These are phyloP conservation scores for Pythium guiyangense DNA, from an alignment of 352 stramenopile species.

Conservation along the genomic window DNA sequence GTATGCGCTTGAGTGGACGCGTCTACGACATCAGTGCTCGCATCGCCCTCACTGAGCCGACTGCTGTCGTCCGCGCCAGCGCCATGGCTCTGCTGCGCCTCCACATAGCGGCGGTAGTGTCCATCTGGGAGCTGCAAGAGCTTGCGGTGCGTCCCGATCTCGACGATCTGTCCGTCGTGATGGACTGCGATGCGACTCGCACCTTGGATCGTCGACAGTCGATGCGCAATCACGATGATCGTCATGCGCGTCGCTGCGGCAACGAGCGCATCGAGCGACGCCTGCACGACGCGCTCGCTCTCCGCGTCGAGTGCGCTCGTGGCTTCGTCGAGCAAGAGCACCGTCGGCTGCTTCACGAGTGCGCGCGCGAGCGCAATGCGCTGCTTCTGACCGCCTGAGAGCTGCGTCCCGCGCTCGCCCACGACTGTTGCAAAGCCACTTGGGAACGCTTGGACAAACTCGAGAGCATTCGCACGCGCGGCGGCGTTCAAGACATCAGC, in stretches of 20 bases:
- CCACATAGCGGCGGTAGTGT: too few species aligned
- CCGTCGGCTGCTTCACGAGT: constrained; percentile 85
- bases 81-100: too few species aligned
- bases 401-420: constrained; percentile 79
- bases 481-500: too few species aligned
- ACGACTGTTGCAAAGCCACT: constrained; percentile 88
- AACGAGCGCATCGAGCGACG: constrained; percentile 62
- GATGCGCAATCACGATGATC: constrained; percentile 79
- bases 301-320: constrained; percentile 50
- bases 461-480: constrained; percentile 80
- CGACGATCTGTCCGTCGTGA: constrained; percentile 1
- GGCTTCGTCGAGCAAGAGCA: constrained; percentile 49
- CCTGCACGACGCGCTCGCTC: constrained; percentile 66
- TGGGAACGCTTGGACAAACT: constrained; percentile 91
- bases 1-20: too few species aligned
- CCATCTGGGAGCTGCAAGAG: too few species aligned
- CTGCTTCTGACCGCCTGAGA: too few species aligned
- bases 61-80: too few species aligned
- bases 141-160: constrained; percentile 59
- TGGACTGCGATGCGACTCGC: constrained; percentile 36
- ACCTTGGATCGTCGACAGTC: constrained; percentile 63
- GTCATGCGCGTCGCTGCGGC: constrained; percentile 32
- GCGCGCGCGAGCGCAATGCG: constrained; percentile 8
- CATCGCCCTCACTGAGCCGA: too few species aligned
- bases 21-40: too few species aligned